Evolutionary conservation across 2,329 filamentous ascomycete genomes (phyloP).

Genomic region (Neopestalotiopsis sp.): DNA sequence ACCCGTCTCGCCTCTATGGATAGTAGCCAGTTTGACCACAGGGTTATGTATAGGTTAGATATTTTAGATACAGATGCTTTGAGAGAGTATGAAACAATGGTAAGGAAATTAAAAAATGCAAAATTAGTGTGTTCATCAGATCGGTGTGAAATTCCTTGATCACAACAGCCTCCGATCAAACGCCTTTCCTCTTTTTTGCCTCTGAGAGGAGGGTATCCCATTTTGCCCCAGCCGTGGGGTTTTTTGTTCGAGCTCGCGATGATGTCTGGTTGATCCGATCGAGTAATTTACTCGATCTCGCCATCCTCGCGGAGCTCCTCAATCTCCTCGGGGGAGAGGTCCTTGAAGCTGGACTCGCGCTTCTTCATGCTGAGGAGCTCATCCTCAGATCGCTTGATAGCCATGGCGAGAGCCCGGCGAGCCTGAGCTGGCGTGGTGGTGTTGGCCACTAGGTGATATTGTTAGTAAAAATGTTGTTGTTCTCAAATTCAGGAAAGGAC

Average conservation of each 20-base stretch:
- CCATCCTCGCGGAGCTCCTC: slow-evolving; percentile 20
- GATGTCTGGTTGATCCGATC: neutral
- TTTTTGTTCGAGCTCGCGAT: neutral
- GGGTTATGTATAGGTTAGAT: neutral
- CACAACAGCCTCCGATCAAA: slow-evolving; percentile 17
- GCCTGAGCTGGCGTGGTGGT: slow-evolving; percentile 25
- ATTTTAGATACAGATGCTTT: slow-evolving; percentile 11
- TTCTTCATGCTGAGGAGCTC: slow-evolving; percentile 21
- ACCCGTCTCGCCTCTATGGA: slow-evolving; percentile 16
- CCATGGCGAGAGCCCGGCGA: slow-evolving; percentile 31
- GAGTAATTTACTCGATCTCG: slow-evolving; percentile 17
- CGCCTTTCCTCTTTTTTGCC: slow-evolving; percentile 4
- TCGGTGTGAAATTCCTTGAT: neutral
- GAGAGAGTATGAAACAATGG: neutral
- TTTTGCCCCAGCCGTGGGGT: neutral
- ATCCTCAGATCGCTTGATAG: slow-evolving; percentile 32
- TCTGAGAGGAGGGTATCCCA: slow-evolving; percentile 4
- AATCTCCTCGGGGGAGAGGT: slow-evolving; percentile 12
- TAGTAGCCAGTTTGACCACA: slow-evolving; percentile 18
- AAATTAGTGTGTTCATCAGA: slow-evolving; percentile 12
- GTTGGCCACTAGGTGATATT: slow-evolving; percentile 33
- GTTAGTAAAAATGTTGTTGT: slow-evolving; percentile 27
- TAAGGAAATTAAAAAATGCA: slow-evolving; percentile 1
- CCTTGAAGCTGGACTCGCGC: slow-evolving; percentile 16
- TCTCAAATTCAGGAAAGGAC: slow-evolving; percentile 7